Evolutionary conservation across 2,329 filamentous ascomycete genomes (phyloP).

Genomic region (Lachnum nothofagi): DNA sequence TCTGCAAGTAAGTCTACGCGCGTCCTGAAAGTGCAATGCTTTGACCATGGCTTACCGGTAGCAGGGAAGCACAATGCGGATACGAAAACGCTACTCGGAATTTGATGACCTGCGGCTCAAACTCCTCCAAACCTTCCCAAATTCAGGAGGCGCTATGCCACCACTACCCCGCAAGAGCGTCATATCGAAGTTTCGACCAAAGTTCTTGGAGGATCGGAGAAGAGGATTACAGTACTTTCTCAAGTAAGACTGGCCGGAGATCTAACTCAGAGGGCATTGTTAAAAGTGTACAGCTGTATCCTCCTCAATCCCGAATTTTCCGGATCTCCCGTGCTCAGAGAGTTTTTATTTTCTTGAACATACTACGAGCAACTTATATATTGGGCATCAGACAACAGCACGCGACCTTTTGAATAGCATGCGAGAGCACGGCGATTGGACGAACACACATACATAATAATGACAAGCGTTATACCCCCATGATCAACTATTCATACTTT

Average conservation of each 20-base stretch:
- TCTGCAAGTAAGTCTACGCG: conserved; percentile 70
- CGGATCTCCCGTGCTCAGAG: conserved; percentile 82
- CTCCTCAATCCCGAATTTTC: conserved; percentile 91
- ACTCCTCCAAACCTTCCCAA: conserved; percentile 75
- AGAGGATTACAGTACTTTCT: conserved; percentile 85
- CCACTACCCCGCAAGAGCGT: conserved; percentile 84
- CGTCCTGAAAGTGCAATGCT: conserved; percentile 21
- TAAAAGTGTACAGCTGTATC: conserved; percentile 61
- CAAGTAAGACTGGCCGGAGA: conserved; percentile 56
- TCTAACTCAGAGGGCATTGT: conserved; percentile 3
- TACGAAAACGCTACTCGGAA: conserved; percentile 79
- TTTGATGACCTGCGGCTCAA: conserved; percentile 77
- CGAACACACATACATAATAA: conserved; percentile 2
- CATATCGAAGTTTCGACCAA: conserved; percentile 76
- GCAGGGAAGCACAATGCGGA: conserved; percentile 57
- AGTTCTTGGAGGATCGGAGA: conserved; percentile 79
- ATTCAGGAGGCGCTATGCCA: conserved; percentile 81
- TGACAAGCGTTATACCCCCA: conserved; percentile 5
- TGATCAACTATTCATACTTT: neutral
- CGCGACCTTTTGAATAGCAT: neutral
- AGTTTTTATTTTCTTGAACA: conserved; percentile 57
- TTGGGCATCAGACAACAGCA: neutral
- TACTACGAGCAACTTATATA: neutral
- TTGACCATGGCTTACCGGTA: conserved; percentile 11
- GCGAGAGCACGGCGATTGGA: neutral